Base-by-base conservation (phyloP, 2,329 filamentous ascomycete genomes). In the Calcarisporium arbuscula region DNA sequence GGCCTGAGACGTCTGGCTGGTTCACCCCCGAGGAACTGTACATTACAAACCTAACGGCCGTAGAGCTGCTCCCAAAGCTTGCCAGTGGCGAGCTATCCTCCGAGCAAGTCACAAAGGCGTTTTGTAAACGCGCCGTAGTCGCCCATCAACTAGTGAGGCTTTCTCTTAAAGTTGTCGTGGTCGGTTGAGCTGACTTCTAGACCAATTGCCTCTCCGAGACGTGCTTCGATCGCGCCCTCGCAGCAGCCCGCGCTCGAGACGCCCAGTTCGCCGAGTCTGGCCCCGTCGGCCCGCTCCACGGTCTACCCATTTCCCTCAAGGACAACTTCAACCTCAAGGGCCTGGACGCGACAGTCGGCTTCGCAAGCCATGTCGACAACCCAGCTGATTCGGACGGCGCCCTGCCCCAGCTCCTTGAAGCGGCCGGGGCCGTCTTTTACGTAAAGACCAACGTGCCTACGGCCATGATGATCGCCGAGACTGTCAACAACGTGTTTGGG, bases 401-500 rank as follows among this genome's bases (percentile, higher is more conserved):
- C 4, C 53, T 71, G 1, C 61, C 58, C 2, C 43, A 53, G 8
- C 41, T 74, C 1, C 57, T 77, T 1, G 51, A 62, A 27, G 56
- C 49, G 0, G 61, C 65, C 4, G 74, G 74, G 5, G 72, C 72
- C 9, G 61, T 77, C 19, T 62, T 72, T 42, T 75, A 72, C 47
- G 68, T 71, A 42, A 75, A 76, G 57, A 76, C 73, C 1, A 74
- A 70, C 42, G 64, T 74, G 5, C 70, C 72, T 0, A 80, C 75
- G 2, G 75, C 76, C 10, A 78, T 82, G 68, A 82, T 84, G 78
- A 80, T 81, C 33, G 70, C 76, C 10, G 80, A 83, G 50, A 73
- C 67, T 2, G 73, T 80, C 12, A 83, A 82, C 56, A 80, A 81
- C 44, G 64, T 74, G 3, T 76, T 77, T 45, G 80, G 79, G 8